Evolutionary conservation across 495 filamentous ascomycete species (phyloP).

Genomic region (Talaromyces thailandensis): DNA sequence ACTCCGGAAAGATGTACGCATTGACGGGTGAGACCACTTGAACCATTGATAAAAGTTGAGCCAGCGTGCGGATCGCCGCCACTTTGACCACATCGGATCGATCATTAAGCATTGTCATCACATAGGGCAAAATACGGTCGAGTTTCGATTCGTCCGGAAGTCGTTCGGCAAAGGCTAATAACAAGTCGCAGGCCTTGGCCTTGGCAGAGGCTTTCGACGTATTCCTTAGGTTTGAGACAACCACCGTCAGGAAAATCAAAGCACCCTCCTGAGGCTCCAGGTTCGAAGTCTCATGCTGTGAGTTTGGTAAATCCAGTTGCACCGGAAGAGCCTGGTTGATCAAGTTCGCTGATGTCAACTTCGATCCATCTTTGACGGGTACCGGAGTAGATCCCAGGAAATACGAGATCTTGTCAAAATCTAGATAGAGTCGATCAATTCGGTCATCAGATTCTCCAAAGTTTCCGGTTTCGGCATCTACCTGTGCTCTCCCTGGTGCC

Average conservation of each 20-base stretch:
- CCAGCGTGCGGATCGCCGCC: constrained; percentile 73
- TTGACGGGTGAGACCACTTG: constrained; percentile 86
- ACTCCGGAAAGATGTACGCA: constrained; percentile 90
- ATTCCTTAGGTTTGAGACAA: constrained; percentile 80
- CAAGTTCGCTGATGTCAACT: constrained; percentile 16
- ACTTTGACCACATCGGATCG: constrained; percentile 73
- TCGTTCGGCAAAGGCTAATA: constrained; percentile 86
- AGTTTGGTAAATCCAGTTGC: constrained; percentile 78
- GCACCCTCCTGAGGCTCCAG: constrained; percentile 58
- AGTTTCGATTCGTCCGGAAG: constrained; percentile 94
- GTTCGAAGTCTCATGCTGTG: constrained; percentile 50
- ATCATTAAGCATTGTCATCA: constrained; percentile 74
- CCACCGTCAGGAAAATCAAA: constrained; percentile 79
- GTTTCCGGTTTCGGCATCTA: constrained; percentile 54
- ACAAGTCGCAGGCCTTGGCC: constrained; percentile 83
- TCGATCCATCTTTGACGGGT: constrained; percentile 14
- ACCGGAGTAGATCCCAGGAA: constrained; percentile 53
- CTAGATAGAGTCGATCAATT: constrained; percentile 83
- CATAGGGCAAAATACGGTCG: constrained; percentile 85
- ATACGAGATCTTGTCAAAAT: constrained; percentile 97
- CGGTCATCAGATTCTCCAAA: constrained; percentile 81
- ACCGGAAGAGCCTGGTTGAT: constrained; percentile 55
- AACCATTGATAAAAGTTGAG: constrained; percentile 82
- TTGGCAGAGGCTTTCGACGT: constrained; percentile 81
- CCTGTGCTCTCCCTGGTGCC: constrained; percentile 60